phyloP scores from a whole-genome alignment of 176 grass and related monocot genomes.

The Paspalum notatum region DNA sequence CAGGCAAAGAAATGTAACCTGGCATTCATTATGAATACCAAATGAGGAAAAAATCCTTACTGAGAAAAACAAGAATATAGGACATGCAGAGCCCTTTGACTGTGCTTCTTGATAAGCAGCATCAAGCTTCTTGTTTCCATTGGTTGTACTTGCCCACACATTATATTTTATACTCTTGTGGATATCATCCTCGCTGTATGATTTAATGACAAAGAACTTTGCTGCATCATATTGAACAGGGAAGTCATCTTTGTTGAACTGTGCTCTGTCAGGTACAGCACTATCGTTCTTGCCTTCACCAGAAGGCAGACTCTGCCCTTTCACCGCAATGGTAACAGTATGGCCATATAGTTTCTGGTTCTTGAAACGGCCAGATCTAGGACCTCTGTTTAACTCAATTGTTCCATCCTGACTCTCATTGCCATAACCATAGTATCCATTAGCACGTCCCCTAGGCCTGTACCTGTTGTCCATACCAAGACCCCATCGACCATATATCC shows the following conservation, averaged over 20 bases:
- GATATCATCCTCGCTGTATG: conserved; percentile 94
- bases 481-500: conserved; percentile 68
- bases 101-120: conserved; percentile 84
- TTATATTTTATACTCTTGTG: conserved; percentile 97
- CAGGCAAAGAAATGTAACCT: conserved; percentile 1
- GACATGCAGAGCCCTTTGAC: conserved; percentile 65
- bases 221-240: conserved; percentile 73
- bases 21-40: neutral
- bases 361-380: conserved; percentile 79
- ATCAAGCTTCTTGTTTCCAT: conserved; percentile 98
- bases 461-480: conserved; percentile 66
- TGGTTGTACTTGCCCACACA: conserved; percentile 95
- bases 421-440: conserved; percentile 72
- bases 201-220: conserved; percentile 94
- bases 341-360: conserved; percentile 75
- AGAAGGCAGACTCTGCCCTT: conserved; percentile 65
- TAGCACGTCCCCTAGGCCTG: conserved; percentile 65
- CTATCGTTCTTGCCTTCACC: conserved; percentile 49
- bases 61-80: conserved; percentile 97
- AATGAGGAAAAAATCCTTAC: conserved; percentile 41
- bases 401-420: conserved; percentile 79
- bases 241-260: conserved; percentile 78
- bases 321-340: conserved; percentile 66
- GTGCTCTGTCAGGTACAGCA: conserved; percentile 58
- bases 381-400: conserved; percentile 88